Base-by-base conservation (phyloP, 2,329 filamentous ascomycete species). In the Clathrospora elynae region DNA sequence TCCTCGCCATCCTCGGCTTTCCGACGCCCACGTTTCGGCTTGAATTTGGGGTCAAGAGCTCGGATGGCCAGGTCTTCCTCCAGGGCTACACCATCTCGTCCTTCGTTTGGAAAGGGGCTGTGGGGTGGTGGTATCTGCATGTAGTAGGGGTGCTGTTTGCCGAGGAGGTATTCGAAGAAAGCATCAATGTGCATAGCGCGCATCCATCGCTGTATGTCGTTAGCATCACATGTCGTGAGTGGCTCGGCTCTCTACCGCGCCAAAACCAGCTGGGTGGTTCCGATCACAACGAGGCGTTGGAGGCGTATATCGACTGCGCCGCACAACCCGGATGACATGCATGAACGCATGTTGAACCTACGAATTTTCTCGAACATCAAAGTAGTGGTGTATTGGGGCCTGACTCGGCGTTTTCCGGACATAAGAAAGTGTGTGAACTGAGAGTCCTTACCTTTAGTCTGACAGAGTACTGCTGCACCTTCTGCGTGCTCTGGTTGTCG, bases 171-270 rank as follows among this genome's bases (percentile, higher is more conserved):
- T 66, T 95, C 90, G 62, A 96, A 96, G 67, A 96, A 96, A 8
- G 90, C 88, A 75, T 95, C 89, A 37, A 96, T 84, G 67, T 96
- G 91, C 87, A 95, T 92, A 4, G 90, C 91, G 66, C 90, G 89
- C 88, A 96, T 93, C 91, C 91, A 96, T 64, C 92, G 85, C 88
- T 88, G 25, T 19, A 17, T 32, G 42, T 33, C 23, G 38, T 51
- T 38, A 59, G 51, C 39, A 30, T 31, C 32, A 22, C 37, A 20
- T 17, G 23, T 18, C 26, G 32, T 35, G 19, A 20, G 31, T 35
- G 42, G 42, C 42, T 35, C 35, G 32, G 19, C 26, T 35, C 31
- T 30, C 42, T 26, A 29, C 16, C 34, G 25, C 29, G 36, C 35
- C 32, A 16, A 32, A 29, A 45, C 42, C 35, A 35, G 13, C 25